Conservation (phyloP, 768 basidiomycete genomes). For the Leccinum fibrillosum region DNA sequence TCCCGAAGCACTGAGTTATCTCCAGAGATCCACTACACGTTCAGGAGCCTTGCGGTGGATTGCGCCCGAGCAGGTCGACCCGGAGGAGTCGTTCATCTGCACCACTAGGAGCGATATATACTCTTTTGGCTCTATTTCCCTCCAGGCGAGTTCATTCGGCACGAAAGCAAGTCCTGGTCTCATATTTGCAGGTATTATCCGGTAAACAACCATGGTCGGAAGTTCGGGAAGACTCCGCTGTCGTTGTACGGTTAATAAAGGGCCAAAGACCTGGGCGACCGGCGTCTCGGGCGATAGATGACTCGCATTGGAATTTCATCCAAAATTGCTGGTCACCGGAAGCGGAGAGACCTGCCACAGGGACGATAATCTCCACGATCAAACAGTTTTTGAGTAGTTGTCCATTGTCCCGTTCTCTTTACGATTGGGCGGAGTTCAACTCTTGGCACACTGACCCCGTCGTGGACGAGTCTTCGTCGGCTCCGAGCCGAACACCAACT, state of each 20-base stretch:
- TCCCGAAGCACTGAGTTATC: neutral
- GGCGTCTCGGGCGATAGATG: too few species aligned
- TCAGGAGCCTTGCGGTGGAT: neutral
- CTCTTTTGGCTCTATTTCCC: neutral
- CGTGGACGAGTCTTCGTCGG: too few species aligned
- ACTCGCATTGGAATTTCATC: too few species aligned
- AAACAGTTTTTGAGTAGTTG: too few species aligned
- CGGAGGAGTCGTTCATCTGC: neutral
- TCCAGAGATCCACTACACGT: neutral
- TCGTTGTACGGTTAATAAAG: fast-evolving
- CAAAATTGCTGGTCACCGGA: too few species aligned
- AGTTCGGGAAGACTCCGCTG: neutral
- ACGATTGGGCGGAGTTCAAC: too few species aligned
- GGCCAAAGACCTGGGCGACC: too few species aligned
- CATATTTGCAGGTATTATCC: neutral
- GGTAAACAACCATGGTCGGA: neutral
- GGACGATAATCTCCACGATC: too few species aligned
- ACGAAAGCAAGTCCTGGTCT: neutral
- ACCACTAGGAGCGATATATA: neutral
- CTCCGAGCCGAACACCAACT: too few species aligned
- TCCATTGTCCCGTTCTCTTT: too few species aligned
- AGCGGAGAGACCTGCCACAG: too few species aligned
- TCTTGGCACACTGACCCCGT: too few species aligned
- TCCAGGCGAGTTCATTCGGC: neutral
- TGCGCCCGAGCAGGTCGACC: neutral